Base-by-base conservation (phyloP, 1,284 basidiomycete genomes). In the Moniliophthora roreri region DNA sequence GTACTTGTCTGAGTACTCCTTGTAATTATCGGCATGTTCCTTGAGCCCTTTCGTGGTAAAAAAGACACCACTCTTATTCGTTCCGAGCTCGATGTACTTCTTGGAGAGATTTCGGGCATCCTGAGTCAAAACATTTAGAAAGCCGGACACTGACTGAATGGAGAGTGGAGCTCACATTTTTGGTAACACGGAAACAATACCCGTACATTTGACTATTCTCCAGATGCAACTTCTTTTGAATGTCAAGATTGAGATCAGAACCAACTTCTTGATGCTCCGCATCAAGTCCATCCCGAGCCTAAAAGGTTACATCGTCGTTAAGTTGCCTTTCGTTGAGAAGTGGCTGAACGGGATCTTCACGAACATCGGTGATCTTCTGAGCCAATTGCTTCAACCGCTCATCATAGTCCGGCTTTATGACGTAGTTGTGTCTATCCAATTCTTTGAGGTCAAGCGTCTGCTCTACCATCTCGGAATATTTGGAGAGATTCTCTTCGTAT, bases 151-250 rank as follows among this genome's bases (percentile, higher is more conserved):
- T 5, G 21, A n/a, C n/a, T 20, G n/a, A 8, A 51, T 46, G 5
- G 41, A 16, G 21, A n/a, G 28, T 23, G 54, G 15, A n/a, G 79
- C 82, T 36, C 68, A 93, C 92, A 54, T 84, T 91, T 69, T 97
- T 97, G 6, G 95, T 97, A 36, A 99, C 72, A 20, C 97, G 78
- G 72, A 99, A 91, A 63, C 92, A 95, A 67, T 98, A 97, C 3
- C 95, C 95, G 66, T 98, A 95, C 4, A 85, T 82, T 54, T 83
- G 81, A 56, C 91, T 93, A 64, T 97, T 96, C 73, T 99, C 97
- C 32, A 99, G 77, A 70, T 98, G 95, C 16, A 99, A 75, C 73
- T 98, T 98, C 75, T 98, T 97, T 66, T 97, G 93, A 1, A 93
- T 81, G 34, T 96, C 94, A n/a, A 99, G 66, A 3, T 78, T 81